Evolutionary conservation across 352 stramenopile species (phyloP), one percentile per base, ranked within the genome.

Genomic region (Phytophthora litchii): DNA sequence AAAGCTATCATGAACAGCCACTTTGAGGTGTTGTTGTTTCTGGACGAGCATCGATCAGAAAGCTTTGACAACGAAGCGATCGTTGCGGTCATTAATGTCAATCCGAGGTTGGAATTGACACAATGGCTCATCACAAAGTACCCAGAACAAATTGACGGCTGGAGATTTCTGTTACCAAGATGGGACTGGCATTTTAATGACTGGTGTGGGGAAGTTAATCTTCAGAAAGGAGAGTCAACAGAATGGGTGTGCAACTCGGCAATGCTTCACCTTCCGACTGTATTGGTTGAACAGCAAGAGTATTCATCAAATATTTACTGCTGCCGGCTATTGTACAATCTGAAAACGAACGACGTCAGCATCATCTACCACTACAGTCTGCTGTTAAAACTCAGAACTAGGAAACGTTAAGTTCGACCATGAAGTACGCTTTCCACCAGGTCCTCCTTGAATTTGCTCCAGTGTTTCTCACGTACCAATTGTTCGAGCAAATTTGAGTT

Each of bases 401-500:
- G 23, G 23, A 27, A 27, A 4, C 20, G 9, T 66, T 17, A 60
- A 4, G 41, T 61, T 5, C 63, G 57, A 9, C 57, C 52, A 32
- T 38, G 47, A 16, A 72, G 59, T 6, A 72, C 64, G 10, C 32
- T 69, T 17, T 68, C 42, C 42, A 77, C 51, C 3, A 77, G 54
- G 20, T 69, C 64, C 23, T 77, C 59, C 43, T 77, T 77, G 36
- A 65, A 77, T 21, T 63, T 69, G 20, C 42, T 67, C 68, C 68
- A 77, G 6, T 56, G 50, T 29, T 43, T 35, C 19, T 77, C 68
- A 0, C 34, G 46, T 10, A 61, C 54, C 4, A 53, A 48, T 29
- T 77, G 68, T 16, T 74, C 59, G 5, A 77, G 35, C 21, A 77
- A 14, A 46, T 77, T 67, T 0, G 58, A 54, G 36, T 40, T 68